These are phyloP conservation scores for Diaporthe vexans DNA, from an alignment of 2,329 filamentous ascomycete genomes.

Conservation along the genomic window DNA sequence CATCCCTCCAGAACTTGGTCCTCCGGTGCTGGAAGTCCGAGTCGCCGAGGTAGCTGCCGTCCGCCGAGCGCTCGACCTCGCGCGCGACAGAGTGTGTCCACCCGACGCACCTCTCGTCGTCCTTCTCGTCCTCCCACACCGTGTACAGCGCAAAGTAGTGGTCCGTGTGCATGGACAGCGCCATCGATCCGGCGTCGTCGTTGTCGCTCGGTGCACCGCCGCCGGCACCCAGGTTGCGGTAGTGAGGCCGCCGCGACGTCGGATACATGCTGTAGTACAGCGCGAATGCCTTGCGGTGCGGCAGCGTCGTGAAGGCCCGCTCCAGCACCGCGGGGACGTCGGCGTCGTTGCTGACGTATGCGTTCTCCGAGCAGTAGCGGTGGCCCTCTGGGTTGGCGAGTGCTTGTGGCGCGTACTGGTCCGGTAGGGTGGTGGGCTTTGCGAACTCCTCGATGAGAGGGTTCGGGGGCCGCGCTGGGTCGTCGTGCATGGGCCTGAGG, in stretches of 20 bases:
- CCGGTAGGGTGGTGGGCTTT: constrained; percentile 55
- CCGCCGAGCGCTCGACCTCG: constrained; percentile 55
- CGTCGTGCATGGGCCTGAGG: constrained; percentile 53
- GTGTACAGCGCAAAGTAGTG: constrained; percentile 70
- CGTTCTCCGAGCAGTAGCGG: constrained; percentile 65
- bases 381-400: constrained; percentile 62
- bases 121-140: constrained; percentile 61
- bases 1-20: constrained; percentile 63
- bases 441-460: constrained; percentile 55
- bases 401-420: constrained; percentile 59
- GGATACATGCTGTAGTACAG: constrained; percentile 68
- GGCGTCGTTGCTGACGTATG: constrained; percentile 61
- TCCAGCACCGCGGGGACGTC: constrained; percentile 61
- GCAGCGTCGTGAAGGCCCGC: constrained; percentile 62
- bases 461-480: constrained; percentile 52
- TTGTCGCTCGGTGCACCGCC: background rate
- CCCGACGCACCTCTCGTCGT: constrained; percentile 58
- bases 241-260: constrained; percentile 54
- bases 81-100: constrained; percentile 61
- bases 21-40: constrained; percentile 64
- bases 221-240: background rate
- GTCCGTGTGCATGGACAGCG: constrained; percentile 66
- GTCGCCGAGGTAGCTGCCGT: constrained; percentile 68
- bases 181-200: constrained; percentile 59
- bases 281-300: constrained; percentile 58